A percentile compares a stretch with the other conserved stretches of the same genome.
These are phyloP conservation scores for Geosmithia putterillii DNA, from an alignment of 2,329 filamentous ascomycete species.

Conservation along the genomic window DNA sequence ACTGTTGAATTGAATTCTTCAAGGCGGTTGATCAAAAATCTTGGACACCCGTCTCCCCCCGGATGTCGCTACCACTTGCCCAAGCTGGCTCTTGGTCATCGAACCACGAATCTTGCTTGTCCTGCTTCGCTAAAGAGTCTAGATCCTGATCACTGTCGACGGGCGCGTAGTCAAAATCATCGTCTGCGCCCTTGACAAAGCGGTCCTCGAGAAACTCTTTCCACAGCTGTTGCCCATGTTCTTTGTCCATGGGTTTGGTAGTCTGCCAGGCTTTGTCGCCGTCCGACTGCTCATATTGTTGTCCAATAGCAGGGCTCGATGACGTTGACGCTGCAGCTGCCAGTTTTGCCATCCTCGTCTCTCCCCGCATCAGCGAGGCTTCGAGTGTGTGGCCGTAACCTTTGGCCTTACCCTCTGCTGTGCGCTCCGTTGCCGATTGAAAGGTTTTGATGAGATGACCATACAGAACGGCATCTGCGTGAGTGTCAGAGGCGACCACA, in stretches of 20 bases:
- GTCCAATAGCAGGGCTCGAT: conserved; percentile 5
- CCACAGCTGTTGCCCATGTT: conserved; percentile 61
- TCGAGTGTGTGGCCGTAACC: conserved; percentile 72
- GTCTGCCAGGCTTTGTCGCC: conserved; percentile 11
- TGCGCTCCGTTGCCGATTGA: conserved; percentile 60
- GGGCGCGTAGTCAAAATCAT: conserved; percentile 62
- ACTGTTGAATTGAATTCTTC: no score
- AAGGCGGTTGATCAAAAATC: conserved; percentile 43
- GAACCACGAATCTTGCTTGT: conserved; percentile 65
- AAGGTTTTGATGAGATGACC: conserved; percentile 68
- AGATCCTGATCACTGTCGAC: conserved; percentile 64
- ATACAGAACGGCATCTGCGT: conserved; percentile 66
- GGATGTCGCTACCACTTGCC: conserved; percentile 23
- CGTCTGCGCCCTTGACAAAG: conserved; percentile 63
- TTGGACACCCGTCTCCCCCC: conserved; percentile 59
- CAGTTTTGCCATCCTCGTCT: conserved; percentile 56
- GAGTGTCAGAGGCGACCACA: background rate
- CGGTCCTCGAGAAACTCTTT: conserved; percentile 56
- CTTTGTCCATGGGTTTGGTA: conserved; percentile 26
- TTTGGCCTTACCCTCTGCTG: conserved; percentile 58
- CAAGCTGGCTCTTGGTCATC: conserved; percentile 65
- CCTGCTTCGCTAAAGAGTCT: conserved; percentile 49
- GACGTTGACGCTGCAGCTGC: background rate
- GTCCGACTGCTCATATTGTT: background rate
- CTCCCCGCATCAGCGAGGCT: conserved; percentile 62